Evolutionary conservation across 768 basidiomycete genomes (phyloP), one percentile per base, ranked within the genome.

Genomic region (Hypholoma sublateritium): DNA sequence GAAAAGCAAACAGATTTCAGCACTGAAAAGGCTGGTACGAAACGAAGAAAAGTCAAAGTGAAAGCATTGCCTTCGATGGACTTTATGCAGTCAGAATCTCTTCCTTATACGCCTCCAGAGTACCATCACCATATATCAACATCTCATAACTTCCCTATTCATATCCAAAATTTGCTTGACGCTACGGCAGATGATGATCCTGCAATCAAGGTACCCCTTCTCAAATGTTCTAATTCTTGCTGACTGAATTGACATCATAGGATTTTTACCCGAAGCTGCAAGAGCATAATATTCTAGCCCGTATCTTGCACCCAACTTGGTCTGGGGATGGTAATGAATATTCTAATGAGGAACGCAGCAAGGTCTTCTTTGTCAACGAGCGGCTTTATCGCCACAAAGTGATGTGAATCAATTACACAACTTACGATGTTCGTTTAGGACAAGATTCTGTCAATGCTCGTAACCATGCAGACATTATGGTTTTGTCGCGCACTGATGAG

Each of bases 381-480:
- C 22, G 47, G 35, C 66, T 75, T 21, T 77, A 61, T 50, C 55
- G 25, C 5, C 69, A 74, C 51, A 70, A 70, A 32, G 60, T 67
- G 4, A 13, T 78, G 2, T 70, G 69, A 0, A 53, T 80, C 53
- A 64, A 79, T 59, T 79, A 75, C 69, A 8, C 25, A 28, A 28
- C 25, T 28, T 28, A 28, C 25, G 25, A 28, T 28, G 25, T 28
- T 7, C 25, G 25, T 28, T 28, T 28, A 28, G 25, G 25, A 3
- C 25, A 28, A 28, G 25, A 28, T 7, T 28, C 25, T 28, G 25
- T 28, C 25, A 28, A 28, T 28, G 25, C 25, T 28, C 25, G 25
- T 28, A 28, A 28, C 25, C 25, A 28, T 28, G 25, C 25, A 28
- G 25, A 28, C 7, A 28, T 28, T 7, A 28, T 28, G 25, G 25